Percentiles rank a stretch among this genome's conserved stretches.
Conservation (phyloP, 306 rosid genomes). For the Alnus glutinosa region DNA sequence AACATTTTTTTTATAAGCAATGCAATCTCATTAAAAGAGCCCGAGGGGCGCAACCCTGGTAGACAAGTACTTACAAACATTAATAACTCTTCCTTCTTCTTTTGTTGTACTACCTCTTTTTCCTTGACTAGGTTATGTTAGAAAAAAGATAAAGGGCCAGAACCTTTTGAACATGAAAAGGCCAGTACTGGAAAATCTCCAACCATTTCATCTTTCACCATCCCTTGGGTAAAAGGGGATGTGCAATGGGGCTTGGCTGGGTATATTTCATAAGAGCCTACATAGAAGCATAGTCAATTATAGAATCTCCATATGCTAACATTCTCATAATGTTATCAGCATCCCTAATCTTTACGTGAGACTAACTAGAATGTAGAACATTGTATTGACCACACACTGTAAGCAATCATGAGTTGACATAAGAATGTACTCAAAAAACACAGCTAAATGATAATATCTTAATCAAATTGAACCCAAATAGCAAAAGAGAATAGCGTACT, state of each 20-base stretch:
- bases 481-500: conserved; percentile 42
- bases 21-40: no score
- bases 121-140: not conserved
- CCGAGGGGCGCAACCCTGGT: no score
- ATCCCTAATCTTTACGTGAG: not conserved
- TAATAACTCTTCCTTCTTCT: not conserved
- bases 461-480: conserved; percentile 7
- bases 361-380: not conserved
- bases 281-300: not conserved
- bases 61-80: no score
- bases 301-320: not conserved
- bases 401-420: not conserved
- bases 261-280: not conserved
- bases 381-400: not conserved
- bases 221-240: not conserved
- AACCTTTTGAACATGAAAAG: not conserved
- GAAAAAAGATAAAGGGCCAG: not conserved
- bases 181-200: not conserved
- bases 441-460: not conserved
- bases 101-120: not conserved
- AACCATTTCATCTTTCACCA: not conserved
- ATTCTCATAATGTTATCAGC: not conserved
- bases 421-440: not conserved
- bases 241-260: not conserved
- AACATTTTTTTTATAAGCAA: no score